These are phyloP conservation scores for Lumnitzera littorea DNA, from an alignment of 345 rosid genomes.

Conservation along the genomic window DNA sequence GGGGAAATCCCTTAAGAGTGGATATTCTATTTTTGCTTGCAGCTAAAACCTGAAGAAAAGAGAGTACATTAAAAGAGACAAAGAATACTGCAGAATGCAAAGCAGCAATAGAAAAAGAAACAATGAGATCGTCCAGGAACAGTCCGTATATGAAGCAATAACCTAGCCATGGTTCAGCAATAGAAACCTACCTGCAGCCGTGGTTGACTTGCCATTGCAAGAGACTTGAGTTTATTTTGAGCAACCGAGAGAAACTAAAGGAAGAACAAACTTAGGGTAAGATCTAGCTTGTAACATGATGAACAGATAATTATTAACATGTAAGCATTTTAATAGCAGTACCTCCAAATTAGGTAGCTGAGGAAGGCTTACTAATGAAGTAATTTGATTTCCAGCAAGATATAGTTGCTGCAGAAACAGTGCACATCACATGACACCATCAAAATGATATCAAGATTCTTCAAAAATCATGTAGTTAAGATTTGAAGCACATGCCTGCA, in stretches of 20 bases:
- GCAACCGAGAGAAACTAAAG: conserved; percentile 94
- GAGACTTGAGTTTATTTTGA: conserved; percentile 89
- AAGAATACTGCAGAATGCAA: not conserved
- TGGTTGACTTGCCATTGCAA: conserved; percentile 97
- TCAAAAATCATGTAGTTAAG: conserved; percentile 3
- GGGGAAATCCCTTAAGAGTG: conserved; percentile 85
- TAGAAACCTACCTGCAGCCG: conserved; percentile 69
- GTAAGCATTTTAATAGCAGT: conserved; percentile 8
- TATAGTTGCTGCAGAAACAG: conserved; percentile 73
- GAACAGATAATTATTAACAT: not conserved
- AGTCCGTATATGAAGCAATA: conserved; percentile 4
- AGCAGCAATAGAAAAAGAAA: not conserved
- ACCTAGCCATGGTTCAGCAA: not conserved
- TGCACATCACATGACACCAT: conserved; percentile 14
- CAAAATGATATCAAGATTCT: conserved; percentile 5
- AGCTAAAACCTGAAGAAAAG: conserved; percentile 65
- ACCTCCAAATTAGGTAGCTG: conserved; percentile 98
- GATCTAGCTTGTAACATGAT: not conserved
- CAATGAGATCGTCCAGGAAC: not conserved
- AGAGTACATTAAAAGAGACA: not conserved
- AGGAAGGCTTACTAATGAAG: conserved; percentile 86
- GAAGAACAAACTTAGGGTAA: not conserved
- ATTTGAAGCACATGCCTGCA: conserved; percentile 58
- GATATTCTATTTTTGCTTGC: conserved; percentile 95
- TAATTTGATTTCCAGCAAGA: conserved; percentile 98